Conservation (phyloP, 257 asterid species). For the Nicotiana obtusifolia region DNA sequence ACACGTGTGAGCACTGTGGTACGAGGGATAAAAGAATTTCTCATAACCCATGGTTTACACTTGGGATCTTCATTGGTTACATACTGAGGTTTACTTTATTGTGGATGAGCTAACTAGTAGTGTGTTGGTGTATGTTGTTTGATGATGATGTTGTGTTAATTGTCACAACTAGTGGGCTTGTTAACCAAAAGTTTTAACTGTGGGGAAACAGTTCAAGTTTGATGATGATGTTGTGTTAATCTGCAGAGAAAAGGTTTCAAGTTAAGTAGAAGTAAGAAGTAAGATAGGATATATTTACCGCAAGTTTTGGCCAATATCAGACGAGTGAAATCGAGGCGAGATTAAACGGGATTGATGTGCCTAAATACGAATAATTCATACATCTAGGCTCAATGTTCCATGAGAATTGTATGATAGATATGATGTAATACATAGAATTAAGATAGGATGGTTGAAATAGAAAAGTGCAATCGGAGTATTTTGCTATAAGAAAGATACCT, state of each 20-base stretch:
- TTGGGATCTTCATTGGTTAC: too few relatives aligned
- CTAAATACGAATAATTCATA: neutral
- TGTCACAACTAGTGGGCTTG: neutral
- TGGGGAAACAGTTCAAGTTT: neutral
- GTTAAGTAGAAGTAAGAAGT: neutral
- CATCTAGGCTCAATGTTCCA: neutral
- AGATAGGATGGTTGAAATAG: neutral
- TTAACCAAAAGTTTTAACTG: neutral
- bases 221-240: neutral
- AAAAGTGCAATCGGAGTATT: neutral
- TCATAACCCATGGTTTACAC: too few relatives aligned
- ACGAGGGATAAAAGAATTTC: neutral
- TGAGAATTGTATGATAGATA: neutral
- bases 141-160: neutral
- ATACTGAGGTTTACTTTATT: neutral
- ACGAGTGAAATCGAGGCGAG: neutral
- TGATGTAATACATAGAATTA: neutral
- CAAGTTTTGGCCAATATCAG: neutral
- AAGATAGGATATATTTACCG: neutral
- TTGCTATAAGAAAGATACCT: neutral
- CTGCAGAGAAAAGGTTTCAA: neutral
- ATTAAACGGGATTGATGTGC: neutral
- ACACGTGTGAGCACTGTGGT: neutral
- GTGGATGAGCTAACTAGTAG: neutral
- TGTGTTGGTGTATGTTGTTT: neutral